phyloP scores from a whole-genome alignment of 2,329 filamentous ascomycete species.

The Xylaria sp. region DNA sequence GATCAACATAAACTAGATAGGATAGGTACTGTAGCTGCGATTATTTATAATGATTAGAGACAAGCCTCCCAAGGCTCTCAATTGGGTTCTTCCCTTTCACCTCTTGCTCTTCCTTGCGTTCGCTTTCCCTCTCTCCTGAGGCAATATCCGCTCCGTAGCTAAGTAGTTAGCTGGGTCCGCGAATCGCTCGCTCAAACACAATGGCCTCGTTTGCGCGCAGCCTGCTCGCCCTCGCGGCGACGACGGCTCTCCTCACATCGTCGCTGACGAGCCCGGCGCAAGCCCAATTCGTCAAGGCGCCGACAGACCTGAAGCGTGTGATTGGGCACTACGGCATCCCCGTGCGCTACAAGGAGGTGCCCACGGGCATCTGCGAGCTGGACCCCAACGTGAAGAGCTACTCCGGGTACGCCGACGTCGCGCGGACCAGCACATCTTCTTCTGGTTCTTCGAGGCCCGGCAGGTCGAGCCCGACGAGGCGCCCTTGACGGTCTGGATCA shows the following conservation, averaged over 20 bases:
- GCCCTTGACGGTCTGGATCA: slow-evolving; percentile 58
- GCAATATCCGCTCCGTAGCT: neutral
- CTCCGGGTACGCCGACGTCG: slow-evolving; percentile 51
- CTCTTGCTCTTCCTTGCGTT: neutral
- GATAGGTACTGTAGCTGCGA: neutral
- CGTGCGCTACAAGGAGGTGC: slow-evolving; percentile 55
- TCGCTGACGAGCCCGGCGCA: slow-evolving; percentile 21
- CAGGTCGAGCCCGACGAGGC: slow-evolving; percentile 50
- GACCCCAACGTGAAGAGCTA: slow-evolving; percentile 50
- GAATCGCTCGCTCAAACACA: neutral
- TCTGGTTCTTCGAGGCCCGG: slow-evolving; percentile 59
- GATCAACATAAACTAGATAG: neutral
- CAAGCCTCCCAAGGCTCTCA: neutral
- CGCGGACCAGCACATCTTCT: slow-evolving; percentile 49
- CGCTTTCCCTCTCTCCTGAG: neutral
- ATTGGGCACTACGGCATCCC: slow-evolving; percentile 44
- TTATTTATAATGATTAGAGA: neutral
- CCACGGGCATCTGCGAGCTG: slow-evolving; percentile 52
- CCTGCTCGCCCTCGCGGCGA: slow-evolving; percentile 30
- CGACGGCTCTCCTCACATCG: slow-evolving; percentile 13
- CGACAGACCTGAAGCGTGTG: slow-evolving; percentile 36
- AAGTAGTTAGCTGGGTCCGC: too few relatives aligned
- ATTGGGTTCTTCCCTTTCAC: neutral
- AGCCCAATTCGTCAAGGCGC: slow-evolving; percentile 40
- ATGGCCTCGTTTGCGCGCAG: slow-evolving; percentile 33